These are phyloP conservation scores for Aspergillus glaucus DNA, from an alignment of 2,329 filamentous ascomycete genomes.

Conservation along the genomic window DNA sequence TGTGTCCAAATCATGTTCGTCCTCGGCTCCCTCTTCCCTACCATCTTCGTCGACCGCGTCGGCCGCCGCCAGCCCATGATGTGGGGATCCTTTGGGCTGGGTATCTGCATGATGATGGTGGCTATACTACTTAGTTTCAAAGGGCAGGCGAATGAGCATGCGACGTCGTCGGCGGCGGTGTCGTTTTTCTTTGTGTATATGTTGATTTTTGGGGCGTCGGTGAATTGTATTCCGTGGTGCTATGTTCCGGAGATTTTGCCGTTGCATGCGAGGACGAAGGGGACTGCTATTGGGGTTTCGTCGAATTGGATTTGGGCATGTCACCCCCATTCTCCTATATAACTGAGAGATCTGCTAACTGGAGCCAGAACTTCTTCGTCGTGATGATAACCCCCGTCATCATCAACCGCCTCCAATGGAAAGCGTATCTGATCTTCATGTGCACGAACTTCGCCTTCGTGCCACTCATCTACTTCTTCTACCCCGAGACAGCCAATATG, in stretches of 20 bases:
- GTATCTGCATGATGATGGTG: too few relatives aligned
- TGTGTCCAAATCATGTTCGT: too few relatives aligned
- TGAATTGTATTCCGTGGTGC: slow-evolving; percentile 47
- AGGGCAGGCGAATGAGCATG: slow-evolving; percentile 20
- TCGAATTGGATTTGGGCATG: not conserved
- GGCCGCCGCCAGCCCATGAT: too few relatives aligned
- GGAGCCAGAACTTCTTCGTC: slow-evolving; percentile 37
- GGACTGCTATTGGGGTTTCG: slow-evolving; percentile 12
- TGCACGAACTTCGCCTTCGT: slow-evolving; percentile 28
- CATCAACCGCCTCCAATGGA: slow-evolving; percentile 28
- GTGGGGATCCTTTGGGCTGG: too few relatives aligned
- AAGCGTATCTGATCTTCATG: slow-evolving; percentile 34
- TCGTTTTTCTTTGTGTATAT: slow-evolving; percentile 46
- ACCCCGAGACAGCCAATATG: slow-evolving; percentile 38
- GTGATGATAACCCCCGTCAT: slow-evolving; percentile 32
- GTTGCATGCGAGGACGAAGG: slow-evolving; percentile 45
- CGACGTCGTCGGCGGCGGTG: slow-evolving; percentile 42
- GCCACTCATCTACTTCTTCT: slow-evolving; percentile 37
- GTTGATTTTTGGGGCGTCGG: slow-evolving; percentile 38
- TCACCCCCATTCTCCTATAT: slow-evolving; percentile 15
- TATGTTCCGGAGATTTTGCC: slow-evolving; percentile 48
- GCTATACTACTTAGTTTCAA: not conserved
- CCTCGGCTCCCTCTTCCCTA: too few relatives aligned
- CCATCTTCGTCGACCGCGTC: too few relatives aligned
- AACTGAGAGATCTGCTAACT: slow-evolving; percentile 2